These are phyloP conservation scores for Yarrowia phangngaensis DNA, from an alignment of 805 yeast species.

Conservation along the genomic window DNA sequence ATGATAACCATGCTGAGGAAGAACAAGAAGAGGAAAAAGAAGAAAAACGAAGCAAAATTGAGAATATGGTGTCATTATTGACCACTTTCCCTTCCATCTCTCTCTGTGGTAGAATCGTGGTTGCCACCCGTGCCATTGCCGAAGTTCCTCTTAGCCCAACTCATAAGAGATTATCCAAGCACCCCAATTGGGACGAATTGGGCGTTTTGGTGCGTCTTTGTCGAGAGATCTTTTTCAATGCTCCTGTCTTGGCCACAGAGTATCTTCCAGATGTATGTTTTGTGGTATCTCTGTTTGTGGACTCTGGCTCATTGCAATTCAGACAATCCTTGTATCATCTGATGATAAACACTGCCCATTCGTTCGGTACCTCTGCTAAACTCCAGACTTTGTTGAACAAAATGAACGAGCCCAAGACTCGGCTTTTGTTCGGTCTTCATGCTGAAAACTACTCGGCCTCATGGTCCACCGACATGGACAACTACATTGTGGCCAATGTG, in stretches of 20 bases:
- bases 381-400: constrained; percentile 45
- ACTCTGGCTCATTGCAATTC: constrained; percentile 51
- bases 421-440: constrained; percentile 33
- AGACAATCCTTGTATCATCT: constrained; percentile 59
- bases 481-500: constrained; percentile 29
- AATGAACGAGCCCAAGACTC: constrained; percentile 32
- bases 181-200: constrained; percentile 65
- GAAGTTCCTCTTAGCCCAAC: constrained; percentile 1
- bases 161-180: constrained; percentile 41
- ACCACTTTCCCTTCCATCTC: constrained; percentile 67
- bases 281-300: constrained; percentile 56
- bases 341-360: constrained; percentile 63
- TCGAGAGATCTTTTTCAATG: constrained; percentile 66
- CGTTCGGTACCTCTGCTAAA: constrained; percentile 49
- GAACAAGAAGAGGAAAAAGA: too few relatives aligned
- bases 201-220: constrained; percentile 61
- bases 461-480: constrained; percentile 11
- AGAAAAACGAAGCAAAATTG: constrained; percentile 41
- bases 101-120: constrained; percentile 60
- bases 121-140: constrained; percentile 29
- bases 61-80: constrained; percentile 57
- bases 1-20: constrained; percentile 44
- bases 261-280: constrained; percentile 65
- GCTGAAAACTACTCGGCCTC: constrained; percentile 28
- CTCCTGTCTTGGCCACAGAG: constrained; percentile 36